Percentiles rank a stretch among this genome's conserved stretches.
Evolutionary conservation across 1,284 basidiomycete genomes (phyloP).

Genomic region (Cystobasidiaceae sp.): DNA sequence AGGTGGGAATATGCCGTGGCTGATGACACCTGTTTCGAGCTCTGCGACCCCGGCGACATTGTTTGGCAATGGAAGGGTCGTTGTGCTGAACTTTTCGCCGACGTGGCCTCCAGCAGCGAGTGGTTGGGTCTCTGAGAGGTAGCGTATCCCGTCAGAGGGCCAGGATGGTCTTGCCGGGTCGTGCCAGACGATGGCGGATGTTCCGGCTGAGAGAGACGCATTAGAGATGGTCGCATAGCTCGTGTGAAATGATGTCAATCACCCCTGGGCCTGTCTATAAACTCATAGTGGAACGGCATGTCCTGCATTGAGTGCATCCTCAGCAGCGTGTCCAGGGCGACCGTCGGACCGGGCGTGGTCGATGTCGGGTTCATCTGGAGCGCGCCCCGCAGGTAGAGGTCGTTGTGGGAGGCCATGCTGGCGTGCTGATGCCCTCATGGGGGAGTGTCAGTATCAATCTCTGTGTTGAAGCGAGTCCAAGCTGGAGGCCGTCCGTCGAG

Average conservation of each 20-base stretch:
- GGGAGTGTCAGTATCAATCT: background rate
- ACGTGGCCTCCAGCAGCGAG: background rate
- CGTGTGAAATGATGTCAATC: background rate
- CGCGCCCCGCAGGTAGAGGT: constrained; percentile 25
- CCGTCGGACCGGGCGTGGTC: background rate
- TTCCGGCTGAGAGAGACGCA: constrained; percentile 14
- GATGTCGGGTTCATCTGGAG: constrained; percentile 4
- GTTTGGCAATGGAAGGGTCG: constrained; percentile 1
- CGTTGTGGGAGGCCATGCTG: background rate
- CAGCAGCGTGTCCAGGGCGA: constrained; percentile 10
- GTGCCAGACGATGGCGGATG: constrained; percentile 19
- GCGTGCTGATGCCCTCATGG: too few relatives aligned
- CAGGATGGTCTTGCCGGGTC: constrained; percentile 6
- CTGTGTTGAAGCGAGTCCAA: too few relatives aligned
- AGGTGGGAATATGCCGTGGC: constrained; percentile 21
- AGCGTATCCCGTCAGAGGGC: constrained; percentile 25
- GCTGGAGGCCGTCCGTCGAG: too few relatives aligned
- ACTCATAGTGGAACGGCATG: constrained; percentile 11
- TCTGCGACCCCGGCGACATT: background rate
- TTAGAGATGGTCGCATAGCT: too few relatives aligned
- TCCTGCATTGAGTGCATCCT: constrained; percentile 19
- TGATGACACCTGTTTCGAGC: constrained; percentile 10
- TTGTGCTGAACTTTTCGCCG: background rate
- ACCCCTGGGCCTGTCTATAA: constrained; percentile 30
- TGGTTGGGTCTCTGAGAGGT: background rate